phyloP scores from a whole-genome alignment of 108 stramenopile genomes.

The Cylindrotheca fusiformis region DNA sequence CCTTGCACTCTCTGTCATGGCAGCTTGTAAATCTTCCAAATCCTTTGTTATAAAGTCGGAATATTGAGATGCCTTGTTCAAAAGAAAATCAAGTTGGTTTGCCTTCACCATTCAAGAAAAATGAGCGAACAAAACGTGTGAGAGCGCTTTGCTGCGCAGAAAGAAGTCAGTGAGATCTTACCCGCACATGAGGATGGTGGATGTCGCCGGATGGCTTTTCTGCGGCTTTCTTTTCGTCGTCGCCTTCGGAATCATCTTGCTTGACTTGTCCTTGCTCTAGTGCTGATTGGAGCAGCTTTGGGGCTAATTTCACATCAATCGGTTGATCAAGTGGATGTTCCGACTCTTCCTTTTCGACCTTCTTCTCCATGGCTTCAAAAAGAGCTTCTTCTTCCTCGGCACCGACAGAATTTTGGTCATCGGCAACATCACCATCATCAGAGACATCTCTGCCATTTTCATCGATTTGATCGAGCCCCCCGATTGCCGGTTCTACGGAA shows the following conservation, averaged over 20 bases:
- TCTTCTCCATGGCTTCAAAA: constrained; percentile 39
- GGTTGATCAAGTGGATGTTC: constrained; percentile 44
- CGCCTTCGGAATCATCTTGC: constrained; percentile 64
- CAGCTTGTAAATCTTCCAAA: constrained; percentile 74
- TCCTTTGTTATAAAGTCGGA: constrained; percentile 84
- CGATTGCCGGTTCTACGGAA: too few species aligned
- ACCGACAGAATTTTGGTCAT: constrained; percentile 17
- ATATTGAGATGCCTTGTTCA: constrained; percentile 81
- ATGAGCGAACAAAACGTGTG: not conserved
- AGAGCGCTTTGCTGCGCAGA: not conserved
- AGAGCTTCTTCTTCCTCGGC: constrained; percentile 63
- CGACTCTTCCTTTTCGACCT: constrained; percentile 32
- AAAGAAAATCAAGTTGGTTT: constrained; percentile 83
- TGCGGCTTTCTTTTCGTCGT: constrained; percentile 48
- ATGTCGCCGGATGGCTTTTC: constrained; percentile 6
- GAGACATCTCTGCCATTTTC: too few species aligned
- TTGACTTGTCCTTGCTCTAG: constrained; percentile 66
- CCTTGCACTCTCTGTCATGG: constrained; percentile 54
- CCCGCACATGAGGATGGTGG: constrained; percentile 52
- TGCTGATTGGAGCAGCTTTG: constrained; percentile 65
- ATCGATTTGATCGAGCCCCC: too few species aligned
- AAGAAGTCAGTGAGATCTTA: constrained; percentile 27
- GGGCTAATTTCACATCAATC: constrained; percentile 59
- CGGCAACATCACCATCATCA: not conserved
- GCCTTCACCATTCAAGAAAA: constrained; percentile 3